phyloP scores from a whole-genome alignment of 1,284 basidiomycete species.

The Leccinum solheimii region DNA sequence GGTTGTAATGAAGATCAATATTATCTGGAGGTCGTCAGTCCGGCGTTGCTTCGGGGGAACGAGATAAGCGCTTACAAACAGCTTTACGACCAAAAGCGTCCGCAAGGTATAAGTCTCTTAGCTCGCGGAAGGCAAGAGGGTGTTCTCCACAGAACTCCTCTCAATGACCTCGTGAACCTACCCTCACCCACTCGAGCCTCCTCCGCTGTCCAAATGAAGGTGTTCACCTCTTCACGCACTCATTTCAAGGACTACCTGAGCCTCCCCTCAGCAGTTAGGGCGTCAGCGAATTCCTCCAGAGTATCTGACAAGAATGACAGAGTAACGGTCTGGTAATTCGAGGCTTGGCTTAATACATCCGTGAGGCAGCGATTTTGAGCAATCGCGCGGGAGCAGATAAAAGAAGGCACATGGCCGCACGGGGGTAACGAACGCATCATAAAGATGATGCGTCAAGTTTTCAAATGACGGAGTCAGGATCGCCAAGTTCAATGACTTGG shows the following conservation, averaged over 20 bases:
- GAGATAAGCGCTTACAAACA: conserved; percentile 48
- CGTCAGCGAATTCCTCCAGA: conserved; percentile 52
- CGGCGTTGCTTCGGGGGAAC: background rate
- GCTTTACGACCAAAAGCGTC: conserved; percentile 69
- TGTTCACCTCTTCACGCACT: too few relatives aligned
- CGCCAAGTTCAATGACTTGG: conserved; percentile 29
- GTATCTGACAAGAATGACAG: conserved; percentile 56
- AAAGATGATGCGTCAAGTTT: conserved; percentile 51
- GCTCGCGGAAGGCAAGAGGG: conserved; percentile 11
- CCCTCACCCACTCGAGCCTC: too few relatives aligned
- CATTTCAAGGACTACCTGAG: too few relatives aligned
- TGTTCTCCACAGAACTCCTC: too few relatives aligned
- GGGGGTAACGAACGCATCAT: conserved; percentile 40
- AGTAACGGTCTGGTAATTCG: conserved; percentile 52
- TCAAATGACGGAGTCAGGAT: conserved; percentile 43
- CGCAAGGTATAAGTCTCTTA: conserved; percentile 45
- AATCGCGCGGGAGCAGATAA: conserved; percentile 37
- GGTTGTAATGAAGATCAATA: conserved; percentile 74
- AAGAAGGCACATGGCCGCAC: conserved; percentile 40
- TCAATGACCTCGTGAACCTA: too few relatives aligned
- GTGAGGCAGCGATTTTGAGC: conserved; percentile 43
- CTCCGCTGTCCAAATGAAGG: too few relatives aligned
- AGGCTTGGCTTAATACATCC: conserved; percentile 21
- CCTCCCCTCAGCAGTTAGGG: conserved; percentile 31
- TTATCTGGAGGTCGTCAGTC: conserved; percentile 46